A percentile compares a stretch with the other conserved stretches of the same genome.
These are phyloP conservation scores for Phanerodontia chrysosporium DNA, from an alignment of 768 basidiomycete genomes.

Conservation along the genomic window DNA sequence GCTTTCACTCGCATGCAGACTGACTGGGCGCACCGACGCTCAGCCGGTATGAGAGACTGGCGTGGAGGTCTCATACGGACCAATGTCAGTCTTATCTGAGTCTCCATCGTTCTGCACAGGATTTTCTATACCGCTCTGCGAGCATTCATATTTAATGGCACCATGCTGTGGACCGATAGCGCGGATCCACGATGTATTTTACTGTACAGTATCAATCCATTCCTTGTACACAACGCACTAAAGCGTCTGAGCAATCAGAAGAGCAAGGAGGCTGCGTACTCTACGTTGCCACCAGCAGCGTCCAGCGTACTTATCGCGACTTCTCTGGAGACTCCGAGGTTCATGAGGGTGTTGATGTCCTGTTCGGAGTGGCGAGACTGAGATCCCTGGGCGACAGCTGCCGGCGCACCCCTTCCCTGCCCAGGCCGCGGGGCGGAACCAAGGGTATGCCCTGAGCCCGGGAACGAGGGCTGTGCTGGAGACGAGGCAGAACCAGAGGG, in stretches of 20 bases:
- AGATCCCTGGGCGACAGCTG: conserved; percentile 19
- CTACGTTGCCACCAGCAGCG: conserved; percentile 81
- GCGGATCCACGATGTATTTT: neutral
- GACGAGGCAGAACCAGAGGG: conserved; percentile 15
- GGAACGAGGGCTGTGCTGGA: conserved; percentile 39
- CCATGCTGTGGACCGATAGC: neutral
- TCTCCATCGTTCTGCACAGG: no score
- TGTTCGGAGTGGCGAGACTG: conserved; percentile 48
- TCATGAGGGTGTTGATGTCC: conserved; percentile 61
- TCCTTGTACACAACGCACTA: neutral
- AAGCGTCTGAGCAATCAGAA: conserved; percentile 39
- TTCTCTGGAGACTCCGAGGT: conserved; percentile 73
- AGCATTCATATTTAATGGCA: neutral
- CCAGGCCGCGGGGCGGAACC: conserved; percentile 39
- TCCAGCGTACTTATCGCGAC: conserved; percentile 73
- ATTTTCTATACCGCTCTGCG: no score
- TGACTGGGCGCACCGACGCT: conserved; percentile 76
- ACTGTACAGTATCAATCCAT: neutral
- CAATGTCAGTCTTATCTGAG: conserved; percentile 70
- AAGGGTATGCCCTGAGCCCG: conserved; percentile 64
- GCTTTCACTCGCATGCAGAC: conserved; percentile 89
- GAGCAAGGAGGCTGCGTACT: conserved; percentile 82
- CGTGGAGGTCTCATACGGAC: conserved; percentile 80
- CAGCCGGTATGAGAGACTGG: conserved; percentile 88
- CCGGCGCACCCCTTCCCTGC: conserved; percentile 17